Evolutionary conservation across 75 land plant species (phyloP).

Genomic region (Larix kaempferi): DNA sequence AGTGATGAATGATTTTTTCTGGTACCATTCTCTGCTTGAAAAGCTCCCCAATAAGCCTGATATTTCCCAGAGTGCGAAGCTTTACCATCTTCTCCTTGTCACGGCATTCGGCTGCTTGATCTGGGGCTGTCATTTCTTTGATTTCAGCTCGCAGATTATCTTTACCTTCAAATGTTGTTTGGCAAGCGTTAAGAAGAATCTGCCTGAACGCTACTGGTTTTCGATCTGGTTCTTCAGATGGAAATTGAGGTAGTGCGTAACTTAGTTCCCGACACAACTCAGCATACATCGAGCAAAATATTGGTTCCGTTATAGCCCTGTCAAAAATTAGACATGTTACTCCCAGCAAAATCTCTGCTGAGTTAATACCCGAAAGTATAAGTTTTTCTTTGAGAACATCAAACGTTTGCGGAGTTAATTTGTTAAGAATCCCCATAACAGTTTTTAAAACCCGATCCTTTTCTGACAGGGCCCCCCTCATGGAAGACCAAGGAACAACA

Average conservation of each 20-base stretch:
- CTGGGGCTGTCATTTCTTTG: conserved; percentile 58
- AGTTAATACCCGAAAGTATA: too few species aligned
- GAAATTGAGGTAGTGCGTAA: conserved; percentile 61
- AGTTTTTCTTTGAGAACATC: too few species aligned
- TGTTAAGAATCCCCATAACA: conserved; percentile 51
- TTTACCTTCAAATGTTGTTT: conserved; percentile 85
- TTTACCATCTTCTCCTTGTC: conserved; percentile 80
- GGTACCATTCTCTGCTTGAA: conserved; percentile 81
- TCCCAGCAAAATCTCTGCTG: too few species aligned
- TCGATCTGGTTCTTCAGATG: conserved; percentile 47
- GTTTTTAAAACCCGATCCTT: conserved; percentile 76
- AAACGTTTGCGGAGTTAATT: too few species aligned
- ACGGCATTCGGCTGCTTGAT: conserved; percentile 64
- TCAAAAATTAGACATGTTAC: conserved; percentile 53
- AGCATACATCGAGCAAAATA: conserved; percentile 90
- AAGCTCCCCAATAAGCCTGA: conserved; percentile 86
- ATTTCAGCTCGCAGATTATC: conserved; percentile 65
- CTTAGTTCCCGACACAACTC: conserved; percentile 67
- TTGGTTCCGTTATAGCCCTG: conserved; percentile 86
- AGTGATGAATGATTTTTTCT: conserved; percentile 79
- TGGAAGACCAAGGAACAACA: conserved; percentile 74
- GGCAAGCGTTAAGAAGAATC: conserved; percentile 72
- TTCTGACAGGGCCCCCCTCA: conserved; percentile 74
- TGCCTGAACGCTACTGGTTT: conserved; percentile 76
- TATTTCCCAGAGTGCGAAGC: conserved; percentile 83